Base-by-base conservation (phyloP, 2,329 filamentous ascomycete species). In the Sporothrix humicola region DNA sequence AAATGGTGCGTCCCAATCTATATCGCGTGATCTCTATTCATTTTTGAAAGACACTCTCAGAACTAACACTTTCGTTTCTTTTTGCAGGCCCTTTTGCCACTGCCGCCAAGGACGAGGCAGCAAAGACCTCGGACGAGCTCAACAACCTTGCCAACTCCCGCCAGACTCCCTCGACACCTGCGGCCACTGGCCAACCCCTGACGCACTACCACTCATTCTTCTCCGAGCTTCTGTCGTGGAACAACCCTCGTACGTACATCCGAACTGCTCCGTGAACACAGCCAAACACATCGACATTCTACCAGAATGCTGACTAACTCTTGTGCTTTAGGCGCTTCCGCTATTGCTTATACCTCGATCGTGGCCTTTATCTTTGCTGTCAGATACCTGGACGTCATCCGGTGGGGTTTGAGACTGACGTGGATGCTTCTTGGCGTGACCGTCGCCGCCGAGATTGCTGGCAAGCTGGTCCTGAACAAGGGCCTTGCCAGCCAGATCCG, bases 141-240 rank as follows among this genome's bases (percentile, higher is more conserved):
- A 85, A 85, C 79, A 88, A 88, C 80, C 84, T 90, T 66, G 87
- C 87, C 78, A 85, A 85, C 75, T 80, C 88, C 77, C 87, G 88
- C 79, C 85, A 85, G 79, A 87, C 87, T 69, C 88, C 88, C 72
- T 76, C 82, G 69, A 82, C 84, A 73, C 84, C 84, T 48, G 85
- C 63, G 78, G 88, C 87, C 75, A 90, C 87, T 65, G 88, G 88
- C 78, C 88, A 91, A 81, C 87, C 87, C 69, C 82, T 91, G 79
- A 91, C 89, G 74, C 89, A 91, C 82, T 92, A 92, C 81, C 90
- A 92, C 83, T 92, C 89, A 17, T 89, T 92, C 82, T 92, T 92
- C 82, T 87, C 87, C 69, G 89, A 91, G 81, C 85, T 92, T 73
- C 84, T 92, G 75, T 91, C 90, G 77, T 92, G 90, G 89, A 86